Conservation (phyloP, 1,139 yeast genomes). For the Debaryomycetaceae sp. region DNA sequence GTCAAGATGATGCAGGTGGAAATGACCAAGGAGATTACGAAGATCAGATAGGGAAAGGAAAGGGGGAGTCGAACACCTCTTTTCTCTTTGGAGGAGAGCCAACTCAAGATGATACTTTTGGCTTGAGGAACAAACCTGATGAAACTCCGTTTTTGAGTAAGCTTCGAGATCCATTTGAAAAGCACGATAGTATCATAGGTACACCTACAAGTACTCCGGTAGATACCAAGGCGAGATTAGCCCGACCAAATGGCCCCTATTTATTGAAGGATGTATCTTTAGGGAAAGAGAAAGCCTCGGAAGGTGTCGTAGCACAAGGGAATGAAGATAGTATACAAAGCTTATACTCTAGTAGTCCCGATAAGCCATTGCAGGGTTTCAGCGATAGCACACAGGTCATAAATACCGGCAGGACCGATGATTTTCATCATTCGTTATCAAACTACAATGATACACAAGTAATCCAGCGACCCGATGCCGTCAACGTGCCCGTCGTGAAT, state of each 20-base stretch:
- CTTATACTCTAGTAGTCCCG: not conserved
- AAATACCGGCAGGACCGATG: not conserved
- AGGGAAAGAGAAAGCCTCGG: not conserved
- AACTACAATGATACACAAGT: constrained; percentile 3
- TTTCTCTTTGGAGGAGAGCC: not conserved
- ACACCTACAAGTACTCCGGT: not conserved
- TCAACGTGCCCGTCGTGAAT: not conserved
- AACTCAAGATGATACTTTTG: constrained; percentile 6
- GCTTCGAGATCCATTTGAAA: constrained; percentile 9
- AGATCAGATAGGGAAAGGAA: not conserved
- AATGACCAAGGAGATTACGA: not conserved
- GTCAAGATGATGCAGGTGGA: not conserved
- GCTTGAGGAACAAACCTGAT: constrained; percentile 5
- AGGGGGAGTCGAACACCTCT: not conserved
- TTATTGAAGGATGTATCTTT: not conserved
- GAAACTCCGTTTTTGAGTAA: constrained; percentile 10
- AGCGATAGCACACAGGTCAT: constrained; percentile 3
- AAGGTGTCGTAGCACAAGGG: not conserved
- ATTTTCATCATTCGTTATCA: not conserved
- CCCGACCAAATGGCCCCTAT: not conserved
- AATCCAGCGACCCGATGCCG: not conserved
- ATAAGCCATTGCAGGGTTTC: not conserved
- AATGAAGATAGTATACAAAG: not conserved
- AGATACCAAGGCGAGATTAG: not conserved
- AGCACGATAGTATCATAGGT: constrained; percentile 2